phyloP scores from a whole-genome alignment of 768 basidiomycete genomes.

The Psilocybe cyanescens region DNA sequence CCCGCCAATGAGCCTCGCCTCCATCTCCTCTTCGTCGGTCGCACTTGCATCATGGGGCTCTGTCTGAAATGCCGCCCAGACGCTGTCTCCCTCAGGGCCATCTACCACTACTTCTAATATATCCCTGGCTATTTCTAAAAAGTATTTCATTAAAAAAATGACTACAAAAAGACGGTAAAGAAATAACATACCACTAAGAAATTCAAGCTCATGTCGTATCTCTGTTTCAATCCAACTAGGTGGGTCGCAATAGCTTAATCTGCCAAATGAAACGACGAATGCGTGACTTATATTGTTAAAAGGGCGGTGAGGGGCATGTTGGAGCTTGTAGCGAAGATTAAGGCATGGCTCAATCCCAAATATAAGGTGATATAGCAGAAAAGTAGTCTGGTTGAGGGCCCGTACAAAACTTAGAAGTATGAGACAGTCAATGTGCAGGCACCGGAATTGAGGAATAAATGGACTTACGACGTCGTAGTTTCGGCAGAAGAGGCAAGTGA shows the following conservation, averaged over 20 bases:
- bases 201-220: conserved; percentile 43
- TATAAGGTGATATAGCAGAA: conserved; percentile 68
- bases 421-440: background rate
- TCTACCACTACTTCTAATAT: conserved; percentile 71
- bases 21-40: conserved; percentile 64
- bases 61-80: conserved; percentile 64
- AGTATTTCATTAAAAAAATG: background rate
- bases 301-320: conserved; percentile 51
- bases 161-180: conserved; percentile 6
- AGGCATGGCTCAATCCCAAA: conserved; percentile 49
- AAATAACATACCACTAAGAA: conserved; percentile 47
- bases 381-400: conserved; percentile 53
- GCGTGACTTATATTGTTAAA: conserved; percentile 69
- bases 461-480: conserved; percentile 40
- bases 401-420: conserved; percentile 47
- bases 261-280: conserved; percentile 78
- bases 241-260: conserved; percentile 70
- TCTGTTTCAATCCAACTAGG: conserved; percentile 59
- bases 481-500: conserved; percentile 38
- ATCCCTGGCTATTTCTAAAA: conserved; percentile 60
- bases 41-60: conserved; percentile 45
- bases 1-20: conserved; percentile 46
- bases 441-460: background rate
- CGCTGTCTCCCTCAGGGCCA: conserved; percentile 69
- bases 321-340: conserved; percentile 62